Base-by-base conservation (phyloP, 1,284 basidiomycete species). In the Trichosporon ovoides region DNA sequence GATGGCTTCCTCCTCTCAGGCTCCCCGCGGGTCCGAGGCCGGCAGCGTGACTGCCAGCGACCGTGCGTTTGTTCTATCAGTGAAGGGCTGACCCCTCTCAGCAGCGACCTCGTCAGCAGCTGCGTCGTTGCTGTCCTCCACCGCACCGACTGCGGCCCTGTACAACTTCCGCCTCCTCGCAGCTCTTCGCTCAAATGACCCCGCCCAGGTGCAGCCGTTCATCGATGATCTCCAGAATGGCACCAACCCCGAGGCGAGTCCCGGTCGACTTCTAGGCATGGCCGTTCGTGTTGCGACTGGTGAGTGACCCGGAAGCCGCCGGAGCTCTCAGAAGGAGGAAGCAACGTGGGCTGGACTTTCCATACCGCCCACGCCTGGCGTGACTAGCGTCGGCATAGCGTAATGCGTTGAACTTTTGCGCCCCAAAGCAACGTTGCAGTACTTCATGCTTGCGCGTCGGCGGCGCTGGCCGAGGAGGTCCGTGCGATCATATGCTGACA, bases 251-350 rank as follows among this genome's bases (percentile, higher is more conserved):
- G 14, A 77, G 79, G 65, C 83, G 0, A 84, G 84, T 2, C 86
- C 84, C 7, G 86, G 88, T 22, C 84, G 87, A 6, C 85, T 91
- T 0, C 80, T 95, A 7, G 90, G 92, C 71, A 83, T 95, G 36
- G 91, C 91, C 4, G 86, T 95, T 13, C 83, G 89, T 53, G 92
- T 92, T 68, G 89, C 86, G 57, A 84, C 86, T 24, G 82, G 89
- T 91, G 68, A 64, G 22, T 31, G 52, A 24, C 9, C 19, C 16
- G 9, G 5, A 7, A 18, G n/a, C n/a, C 14, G 36, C 10, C 11
- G 9, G n/a, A 13, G 24, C 31, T 6, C 20, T 22, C 5, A 31
- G 5, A 9, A 4, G 9, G 28, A 31, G 28, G 34, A 7, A n/a
- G 9, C 28, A 31, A 50, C 48, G 24, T 38, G 36, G 37, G n/a